Evolutionary conservation across 2,329 filamentous ascomycete species (phyloP).

Genomic region (Dactylellina leptospora): DNA sequence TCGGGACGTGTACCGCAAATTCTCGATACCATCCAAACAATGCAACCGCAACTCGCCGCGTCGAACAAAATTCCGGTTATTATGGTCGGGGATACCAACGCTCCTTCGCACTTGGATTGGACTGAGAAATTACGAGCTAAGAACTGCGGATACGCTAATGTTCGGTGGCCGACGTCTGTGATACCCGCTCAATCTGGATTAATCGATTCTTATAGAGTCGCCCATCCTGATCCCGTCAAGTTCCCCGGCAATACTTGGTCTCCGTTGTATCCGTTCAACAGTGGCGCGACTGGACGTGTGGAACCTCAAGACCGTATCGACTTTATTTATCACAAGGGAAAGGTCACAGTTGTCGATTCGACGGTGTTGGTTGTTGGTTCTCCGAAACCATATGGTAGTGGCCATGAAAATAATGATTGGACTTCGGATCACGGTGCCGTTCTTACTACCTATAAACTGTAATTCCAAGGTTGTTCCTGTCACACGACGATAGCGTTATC

Average conservation of each 20-base stretch:
- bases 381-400: conserved; percentile 57
- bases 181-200: conserved; percentile 59
- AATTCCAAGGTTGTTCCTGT: no score
- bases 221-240: conserved; percentile 59
- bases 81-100: conserved; percentile 62
- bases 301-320: conserved; percentile 63
- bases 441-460: conserved; percentile 4
- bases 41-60: conserved; percentile 58
- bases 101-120: conserved; percentile 63
- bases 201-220: conserved; percentile 61
- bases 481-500: no score
- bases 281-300: conserved; percentile 47
- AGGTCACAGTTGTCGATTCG: conserved; percentile 59
- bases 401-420: conserved; percentile 61
- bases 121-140: conserved; percentile 58
- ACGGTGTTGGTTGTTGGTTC: conserved; percentile 59
- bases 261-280: conserved; percentile 60
- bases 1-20: conserved; percentile 62
- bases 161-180: conserved; percentile 61
- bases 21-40: conserved; percentile 58
- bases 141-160: conserved; percentile 60
- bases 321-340: conserved; percentile 62
- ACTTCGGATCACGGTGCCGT: conserved; percentile 60
- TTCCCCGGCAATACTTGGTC: conserved; percentile 62
- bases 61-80: conserved; percentile 60